These are phyloP conservation scores for Annulohypoxylon truncatum DNA, from an alignment of 2,329 filamentous ascomycete genomes.

Conservation along the genomic window DNA sequence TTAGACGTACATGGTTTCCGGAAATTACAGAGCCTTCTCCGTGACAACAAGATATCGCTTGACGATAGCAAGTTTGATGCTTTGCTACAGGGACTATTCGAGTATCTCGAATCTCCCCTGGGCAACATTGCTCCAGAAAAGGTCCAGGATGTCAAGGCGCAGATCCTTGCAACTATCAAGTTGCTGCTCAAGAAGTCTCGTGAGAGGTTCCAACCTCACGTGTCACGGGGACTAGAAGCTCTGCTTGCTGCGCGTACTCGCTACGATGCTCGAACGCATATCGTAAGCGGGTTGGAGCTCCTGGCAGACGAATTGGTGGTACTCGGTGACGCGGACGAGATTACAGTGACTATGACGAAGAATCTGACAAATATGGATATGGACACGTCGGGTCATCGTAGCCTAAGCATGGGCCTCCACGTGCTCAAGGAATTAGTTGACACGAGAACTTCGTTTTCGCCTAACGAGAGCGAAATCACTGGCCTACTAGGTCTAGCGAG, in stretches of 20 bases:
- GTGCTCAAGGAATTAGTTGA: conserved; percentile 70
- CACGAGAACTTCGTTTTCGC: conserved; percentile 59
- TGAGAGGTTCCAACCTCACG: conserved; percentile 73
- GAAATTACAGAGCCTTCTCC: conserved; percentile 79
- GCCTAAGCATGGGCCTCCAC: conserved; percentile 71
- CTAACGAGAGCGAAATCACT: conserved; percentile 63
- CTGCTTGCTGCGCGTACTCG: conserved; percentile 72
- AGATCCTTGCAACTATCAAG: conserved; percentile 79
- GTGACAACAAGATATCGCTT: conserved; percentile 72
- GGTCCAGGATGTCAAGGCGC: conserved; percentile 77
- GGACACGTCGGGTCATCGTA: conserved; percentile 60
- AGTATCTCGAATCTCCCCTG: conserved; percentile 74
- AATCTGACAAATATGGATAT: conserved; percentile 60
- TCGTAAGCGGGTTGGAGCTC: conserved; percentile 78
- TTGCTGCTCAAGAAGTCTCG: conserved; percentile 76
- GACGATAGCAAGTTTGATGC: conserved; percentile 75
- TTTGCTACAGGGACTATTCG: conserved; percentile 74
- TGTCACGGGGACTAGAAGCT: conserved; percentile 74
- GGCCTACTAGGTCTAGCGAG: conserved; percentile 63
- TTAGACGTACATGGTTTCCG: conserved; percentile 87
- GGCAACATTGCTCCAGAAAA: conserved; percentile 69
- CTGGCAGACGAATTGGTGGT: conserved; percentile 77
- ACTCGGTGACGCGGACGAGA: conserved; percentile 72
- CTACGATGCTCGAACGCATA: conserved; percentile 76
- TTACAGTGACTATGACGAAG: conserved; percentile 64